A percentile compares a stretch with the other conserved stretches of the same genome.
Evolutionary conservation across 2,329 filamentous ascomycete genomes (phyloP).

Genomic region (Aspergillus candidus): DNA sequence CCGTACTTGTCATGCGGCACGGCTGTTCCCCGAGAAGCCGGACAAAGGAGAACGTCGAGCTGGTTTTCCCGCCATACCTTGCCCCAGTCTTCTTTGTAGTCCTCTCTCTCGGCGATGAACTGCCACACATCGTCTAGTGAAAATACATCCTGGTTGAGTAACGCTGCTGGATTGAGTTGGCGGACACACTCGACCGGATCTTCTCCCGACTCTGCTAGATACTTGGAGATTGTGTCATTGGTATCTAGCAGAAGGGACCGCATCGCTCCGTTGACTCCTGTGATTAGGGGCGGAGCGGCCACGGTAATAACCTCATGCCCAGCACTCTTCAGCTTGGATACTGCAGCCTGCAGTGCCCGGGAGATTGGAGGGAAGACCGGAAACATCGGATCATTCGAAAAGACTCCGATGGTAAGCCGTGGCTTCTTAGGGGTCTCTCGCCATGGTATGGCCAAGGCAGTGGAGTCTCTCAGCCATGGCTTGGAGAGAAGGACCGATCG

Average conservation of each 20-base stretch:
- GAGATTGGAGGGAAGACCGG: slow-evolving; percentile 15
- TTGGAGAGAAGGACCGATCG: slow-evolving; percentile 4
- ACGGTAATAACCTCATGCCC: slow-evolving; percentile 6
- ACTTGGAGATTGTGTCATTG: too few species aligned
- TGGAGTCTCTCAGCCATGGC: slow-evolving; percentile 5
- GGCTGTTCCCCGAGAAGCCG: slow-evolving; percentile 46
- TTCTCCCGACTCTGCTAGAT: too few species aligned
- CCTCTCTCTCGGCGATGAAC: not conserved
- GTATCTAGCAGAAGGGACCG: too few species aligned
- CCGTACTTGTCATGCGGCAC: slow-evolving; percentile 46
- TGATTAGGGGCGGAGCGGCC: too few species aligned
- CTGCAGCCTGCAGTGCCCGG: slow-evolving; percentile 7
- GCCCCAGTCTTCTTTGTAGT: too few species aligned
- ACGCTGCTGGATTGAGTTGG: too few species aligned
- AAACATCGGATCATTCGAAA: slow-evolving; percentile 11
- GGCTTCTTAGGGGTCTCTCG: not conserved
- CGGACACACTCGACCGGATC: too few species aligned
- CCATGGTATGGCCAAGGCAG: not conserved
- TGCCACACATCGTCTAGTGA: not conserved
- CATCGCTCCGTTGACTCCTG: too few species aligned
- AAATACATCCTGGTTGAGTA: too few species aligned
- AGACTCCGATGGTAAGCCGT: slow-evolving; percentile 8
- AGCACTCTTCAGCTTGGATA: slow-evolving; percentile 2
- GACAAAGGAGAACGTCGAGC: slow-evolving; percentile 47
- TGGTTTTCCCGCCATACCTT: slow-evolving; percentile 23